Conservation (phyloP, 2,329 filamentous ascomycete species). For the Akanthomyces dipterigenus region DNA sequence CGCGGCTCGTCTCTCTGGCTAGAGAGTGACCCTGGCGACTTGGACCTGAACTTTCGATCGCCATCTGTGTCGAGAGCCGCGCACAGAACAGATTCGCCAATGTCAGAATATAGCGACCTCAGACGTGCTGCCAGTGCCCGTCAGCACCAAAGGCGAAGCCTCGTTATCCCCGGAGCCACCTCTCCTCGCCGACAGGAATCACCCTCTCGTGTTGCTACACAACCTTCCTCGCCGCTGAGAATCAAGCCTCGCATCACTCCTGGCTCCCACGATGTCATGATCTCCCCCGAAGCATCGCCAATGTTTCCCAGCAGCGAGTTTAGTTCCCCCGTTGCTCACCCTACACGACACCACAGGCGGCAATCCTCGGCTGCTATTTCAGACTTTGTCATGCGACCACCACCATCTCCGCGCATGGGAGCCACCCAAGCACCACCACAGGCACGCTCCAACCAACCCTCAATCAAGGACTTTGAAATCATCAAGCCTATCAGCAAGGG, state of each 20-base stretch:
- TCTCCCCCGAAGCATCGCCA: constrained; percentile 84
- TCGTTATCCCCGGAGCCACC: constrained; percentile 71
- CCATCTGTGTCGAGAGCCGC: constrained; percentile 63
- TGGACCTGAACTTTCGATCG: constrained; percentile 82
- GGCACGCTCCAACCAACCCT: constrained; percentile 82
- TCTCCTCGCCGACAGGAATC: constrained; percentile 85
- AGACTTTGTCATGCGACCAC: constrained; percentile 56
- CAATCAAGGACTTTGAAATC: constrained; percentile 98
- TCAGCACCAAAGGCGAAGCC: constrained; percentile 78
- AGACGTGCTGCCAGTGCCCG: constrained; percentile 70
- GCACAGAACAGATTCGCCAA: constrained; percentile 78
- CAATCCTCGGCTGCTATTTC: constrained; percentile 89
- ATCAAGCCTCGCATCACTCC: constrained; percentile 71
- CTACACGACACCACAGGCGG: constrained; percentile 65
- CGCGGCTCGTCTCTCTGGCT: constrained; percentile 66
- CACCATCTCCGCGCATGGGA: constrained; percentile 74
- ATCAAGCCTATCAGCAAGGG: constrained; percentile 99
- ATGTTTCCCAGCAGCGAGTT: constrained; percentile 79
- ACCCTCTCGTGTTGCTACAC: constrained; percentile 66
- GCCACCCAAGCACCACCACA: constrained; percentile 73
- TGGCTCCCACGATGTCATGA: constrained; percentile 56
- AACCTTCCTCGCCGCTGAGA: constrained; percentile 78
- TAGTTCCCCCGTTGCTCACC: constrained; percentile 61
- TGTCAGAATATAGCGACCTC: constrained; percentile 74
- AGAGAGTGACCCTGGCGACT: constrained; percentile 78